Percentiles rank a stretch among this genome's conserved stretches.
Evolutionary conservation across 2,329 filamentous ascomycete genomes (phyloP).

Genomic region (Lecanoromycetidae sp.): DNA sequence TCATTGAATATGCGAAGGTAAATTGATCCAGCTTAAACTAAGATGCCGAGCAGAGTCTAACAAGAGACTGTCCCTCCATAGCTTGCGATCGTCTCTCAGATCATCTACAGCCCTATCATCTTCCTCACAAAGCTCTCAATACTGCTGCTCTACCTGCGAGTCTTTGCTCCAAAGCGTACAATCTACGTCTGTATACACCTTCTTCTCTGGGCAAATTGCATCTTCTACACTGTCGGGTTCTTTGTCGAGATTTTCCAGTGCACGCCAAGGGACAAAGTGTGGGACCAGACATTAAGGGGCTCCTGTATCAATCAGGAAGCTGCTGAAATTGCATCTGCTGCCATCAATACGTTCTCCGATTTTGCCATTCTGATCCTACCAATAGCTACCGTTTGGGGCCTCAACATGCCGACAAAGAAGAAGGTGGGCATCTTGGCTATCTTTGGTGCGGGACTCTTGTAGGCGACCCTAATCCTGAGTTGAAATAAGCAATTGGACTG

Average conservation of each 20-base stretch:
- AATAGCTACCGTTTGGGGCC: constrained; percentile 5
- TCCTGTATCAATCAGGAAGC: constrained; percentile 6
- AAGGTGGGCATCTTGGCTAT: constrained; percentile 6
- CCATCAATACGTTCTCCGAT: constrained; percentile 8
- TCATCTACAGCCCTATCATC: constrained; percentile 23
- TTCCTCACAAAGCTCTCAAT: constrained; percentile 24
- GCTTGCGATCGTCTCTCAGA: constrained; percentile 10
- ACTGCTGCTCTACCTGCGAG: constrained; percentile 22
- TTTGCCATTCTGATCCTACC: constrained; percentile 12
- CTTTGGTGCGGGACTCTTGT: constrained; percentile 8
- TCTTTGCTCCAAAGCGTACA: constrained; percentile 20
- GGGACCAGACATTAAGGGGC: constrained; percentile 1
- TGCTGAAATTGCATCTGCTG: neutral
- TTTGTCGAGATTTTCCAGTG: constrained; percentile 12
- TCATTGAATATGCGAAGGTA: neutral
- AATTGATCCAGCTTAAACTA: too few species aligned
- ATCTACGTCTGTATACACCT: constrained; percentile 20
- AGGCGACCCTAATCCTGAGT: neutral
- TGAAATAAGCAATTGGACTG: neutral
- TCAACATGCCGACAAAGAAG: constrained; percentile 6
- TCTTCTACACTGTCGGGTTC: constrained; percentile 17
- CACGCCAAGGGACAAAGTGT: constrained; percentile 12
- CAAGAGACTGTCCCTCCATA: too few species aligned
- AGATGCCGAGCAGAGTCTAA: too few species aligned
- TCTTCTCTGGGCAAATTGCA: constrained; percentile 15